These are phyloP conservation scores for Malus orientalis DNA, from an alignment of 306 rosid species.

Conservation along the genomic window DNA sequence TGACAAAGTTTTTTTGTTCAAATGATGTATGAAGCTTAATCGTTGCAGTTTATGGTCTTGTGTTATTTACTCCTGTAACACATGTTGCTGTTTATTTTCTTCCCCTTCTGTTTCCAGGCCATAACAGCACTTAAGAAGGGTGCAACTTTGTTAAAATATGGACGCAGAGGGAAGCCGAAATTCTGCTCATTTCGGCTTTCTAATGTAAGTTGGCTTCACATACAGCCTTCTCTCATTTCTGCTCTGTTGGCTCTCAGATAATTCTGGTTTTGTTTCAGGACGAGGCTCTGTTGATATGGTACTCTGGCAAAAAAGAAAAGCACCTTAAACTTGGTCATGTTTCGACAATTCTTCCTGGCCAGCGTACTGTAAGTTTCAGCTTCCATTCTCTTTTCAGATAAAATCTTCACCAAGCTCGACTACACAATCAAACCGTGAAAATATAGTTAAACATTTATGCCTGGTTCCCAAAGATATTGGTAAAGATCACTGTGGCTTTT, in stretches of 20 bases:
- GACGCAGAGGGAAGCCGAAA: constrained; percentile 95
- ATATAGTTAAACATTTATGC: constrained; percentile 5
- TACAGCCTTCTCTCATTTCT: neutral
- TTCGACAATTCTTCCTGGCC: constrained; percentile 88
- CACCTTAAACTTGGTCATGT: constrained; percentile 66
- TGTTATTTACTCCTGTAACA: neutral
- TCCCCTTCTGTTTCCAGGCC: constrained; percentile 43
- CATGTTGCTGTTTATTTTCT: neutral
- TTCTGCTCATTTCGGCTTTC: constrained; percentile 95
- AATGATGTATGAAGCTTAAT: neutral
- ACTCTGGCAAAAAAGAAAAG: constrained; percentile 84
- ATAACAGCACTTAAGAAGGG: constrained; percentile 89
- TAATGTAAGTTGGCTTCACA: constrained; percentile 47
- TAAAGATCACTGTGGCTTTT: constrained; percentile 14
- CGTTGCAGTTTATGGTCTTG: neutral
- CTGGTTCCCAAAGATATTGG: neutral
- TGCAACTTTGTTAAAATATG: constrained; percentile 77
- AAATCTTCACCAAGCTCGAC: constrained; percentile 9
- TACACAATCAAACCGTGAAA: neutral
- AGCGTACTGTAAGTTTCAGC: constrained; percentile 81
- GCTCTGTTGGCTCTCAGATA: constrained; percentile 25
- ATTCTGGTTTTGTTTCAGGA: constrained; percentile 44
- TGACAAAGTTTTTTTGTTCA: neutral
- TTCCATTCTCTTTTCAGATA: constrained; percentile 1
- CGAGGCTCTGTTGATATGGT: constrained; percentile 81